Conservation (phyloP, 2,329 filamentous ascomycete genomes). For the Xylariaceae sp. region DNA sequence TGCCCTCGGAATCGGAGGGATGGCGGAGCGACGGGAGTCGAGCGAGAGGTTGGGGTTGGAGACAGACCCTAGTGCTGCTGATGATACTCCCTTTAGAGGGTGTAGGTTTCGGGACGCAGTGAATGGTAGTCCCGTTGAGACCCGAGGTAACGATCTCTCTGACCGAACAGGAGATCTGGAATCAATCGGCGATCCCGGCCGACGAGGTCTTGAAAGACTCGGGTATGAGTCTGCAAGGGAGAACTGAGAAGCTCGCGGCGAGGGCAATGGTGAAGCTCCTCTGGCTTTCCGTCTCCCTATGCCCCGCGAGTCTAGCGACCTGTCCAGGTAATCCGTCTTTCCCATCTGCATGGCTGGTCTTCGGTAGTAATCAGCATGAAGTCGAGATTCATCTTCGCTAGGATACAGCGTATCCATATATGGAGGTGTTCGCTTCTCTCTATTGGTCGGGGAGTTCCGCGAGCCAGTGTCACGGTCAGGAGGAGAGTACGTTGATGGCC, state of each 20-base stretch:
- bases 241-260: constrained; percentile 24
- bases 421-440: constrained; percentile 21
- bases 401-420: constrained; percentile 27
- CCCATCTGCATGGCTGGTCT: constrained; percentile 22
- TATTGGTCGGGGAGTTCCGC: constrained; percentile 21
- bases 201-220: constrained; percentile 25
- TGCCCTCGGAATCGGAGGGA: constrained; percentile 18
- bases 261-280: constrained; percentile 25
- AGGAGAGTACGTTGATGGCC: constrained; percentile 18
- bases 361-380: constrained; percentile 19
- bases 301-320: constrained; percentile 21
- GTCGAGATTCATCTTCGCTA: constrained; percentile 30
- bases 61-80: not conserved
- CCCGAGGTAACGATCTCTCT: constrained; percentile 23
- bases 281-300: constrained; percentile 22
- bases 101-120: constrained; percentile 16
- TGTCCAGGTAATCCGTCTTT: constrained; percentile 21
- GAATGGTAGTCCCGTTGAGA: constrained; percentile 23
- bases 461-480: constrained; percentile 25
- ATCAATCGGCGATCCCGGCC: constrained; percentile 30
- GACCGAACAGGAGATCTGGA: constrained; percentile 21
- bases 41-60: constrained; percentile 12
- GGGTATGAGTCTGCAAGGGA: constrained; percentile 25
- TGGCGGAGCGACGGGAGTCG: constrained; percentile 14
- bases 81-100: constrained; percentile 19